Base-by-base conservation (phyloP, 768 basidiomycete genomes). In the Rhizopogon rudus region DNA sequence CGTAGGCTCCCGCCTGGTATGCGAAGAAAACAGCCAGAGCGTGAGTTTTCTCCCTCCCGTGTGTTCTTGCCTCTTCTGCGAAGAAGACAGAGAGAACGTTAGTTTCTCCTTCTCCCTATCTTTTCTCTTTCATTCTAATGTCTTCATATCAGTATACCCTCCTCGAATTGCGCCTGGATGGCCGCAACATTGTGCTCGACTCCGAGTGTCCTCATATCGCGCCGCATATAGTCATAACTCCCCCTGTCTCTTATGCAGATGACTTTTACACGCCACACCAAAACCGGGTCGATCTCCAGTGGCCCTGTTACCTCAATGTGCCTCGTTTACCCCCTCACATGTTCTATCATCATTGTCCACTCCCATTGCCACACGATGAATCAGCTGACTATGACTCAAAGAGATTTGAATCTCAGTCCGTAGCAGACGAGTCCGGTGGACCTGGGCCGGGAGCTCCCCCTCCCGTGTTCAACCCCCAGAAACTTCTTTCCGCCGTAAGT, bases 221-320 rank as follows among this genome's bases (percentile, higher is more conserved):
- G 1, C 82, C 82, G 0, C 79, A 81, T 63, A 79, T 84, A 52
- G 79, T 81, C 49, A 75, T 83, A 44, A 78, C 80, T n/a, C 74
- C 76, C 40, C 73, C 76, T 50, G 66, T 71, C 53, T 72, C 77
- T 43, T 61, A 57, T 2, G 65, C 67, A 59, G 67, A 74, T 35
- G 75, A 75, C 53, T 65, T 67, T 40, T 65, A 63, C 33, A 65
- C 62, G 5, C 67, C 69, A 1, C 71, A 69, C 61, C 60, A 64
- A 13, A 80, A 79, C 58, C 67, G 72, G 51, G 59, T 69, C 29
- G 63, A 68, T 44, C 66, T 63, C 2, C 79, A 79, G 53, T 71
- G 66, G 64, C 46, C 61, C 14, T 58, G 58, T 29, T 64, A 62
- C 55, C 69, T 81, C 35, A 61, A 58, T 44, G 73, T 77, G 14